Evolutionary conservation across 2,329 filamentous ascomycete genomes (phyloP).

Genomic region (Microsporum audouinii): DNA sequence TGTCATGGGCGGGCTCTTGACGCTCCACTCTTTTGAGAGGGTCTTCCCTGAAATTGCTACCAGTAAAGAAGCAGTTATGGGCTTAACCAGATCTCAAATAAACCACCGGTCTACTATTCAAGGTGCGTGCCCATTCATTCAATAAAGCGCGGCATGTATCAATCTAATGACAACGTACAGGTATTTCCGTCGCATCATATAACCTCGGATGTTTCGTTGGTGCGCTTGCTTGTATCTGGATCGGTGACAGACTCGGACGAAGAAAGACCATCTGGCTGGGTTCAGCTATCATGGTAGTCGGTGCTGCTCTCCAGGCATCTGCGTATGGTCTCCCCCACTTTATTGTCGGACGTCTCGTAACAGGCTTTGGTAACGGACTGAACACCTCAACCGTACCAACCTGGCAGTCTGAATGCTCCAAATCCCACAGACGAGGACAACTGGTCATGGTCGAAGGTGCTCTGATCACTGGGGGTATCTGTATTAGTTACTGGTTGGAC

Average conservation of each 20-base stretch:
- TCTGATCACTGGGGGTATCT: conserved; percentile 42
- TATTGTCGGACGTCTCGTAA: conserved; percentile 42
- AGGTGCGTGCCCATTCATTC: conserved; percentile 17
- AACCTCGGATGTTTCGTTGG: conserved; percentile 43
- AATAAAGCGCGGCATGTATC: no score
- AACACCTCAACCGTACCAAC: conserved; percentile 44
- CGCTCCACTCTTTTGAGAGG: conserved; percentile 49
- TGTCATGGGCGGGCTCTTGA: conserved; percentile 65
- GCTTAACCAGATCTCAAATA: conserved; percentile 24
- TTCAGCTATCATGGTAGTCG: conserved; percentile 40
- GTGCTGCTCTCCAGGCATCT: conserved; percentile 38
- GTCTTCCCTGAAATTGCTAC: conserved; percentile 47
- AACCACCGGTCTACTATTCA: conserved; percentile 40
- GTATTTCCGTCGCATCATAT: conserved; percentile 34
- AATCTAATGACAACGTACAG: conserved; percentile 15
- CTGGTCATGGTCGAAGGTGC: conserved; percentile 45
- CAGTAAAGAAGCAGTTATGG: conserved; percentile 23
- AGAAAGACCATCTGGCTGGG: conserved; percentile 41
- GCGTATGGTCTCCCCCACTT: conserved; percentile 40
- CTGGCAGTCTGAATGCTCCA: conserved; percentile 43
- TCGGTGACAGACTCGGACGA: conserved; percentile 42
- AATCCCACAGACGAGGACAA: conserved; percentile 40
- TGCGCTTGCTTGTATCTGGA: conserved; percentile 40
- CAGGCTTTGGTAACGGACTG: conserved; percentile 43
- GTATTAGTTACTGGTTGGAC: conserved; percentile 42